Conservation (phyloP, 2,329 filamentous ascomycete genomes). For the Arthrobotrys entomopaga region DNA sequence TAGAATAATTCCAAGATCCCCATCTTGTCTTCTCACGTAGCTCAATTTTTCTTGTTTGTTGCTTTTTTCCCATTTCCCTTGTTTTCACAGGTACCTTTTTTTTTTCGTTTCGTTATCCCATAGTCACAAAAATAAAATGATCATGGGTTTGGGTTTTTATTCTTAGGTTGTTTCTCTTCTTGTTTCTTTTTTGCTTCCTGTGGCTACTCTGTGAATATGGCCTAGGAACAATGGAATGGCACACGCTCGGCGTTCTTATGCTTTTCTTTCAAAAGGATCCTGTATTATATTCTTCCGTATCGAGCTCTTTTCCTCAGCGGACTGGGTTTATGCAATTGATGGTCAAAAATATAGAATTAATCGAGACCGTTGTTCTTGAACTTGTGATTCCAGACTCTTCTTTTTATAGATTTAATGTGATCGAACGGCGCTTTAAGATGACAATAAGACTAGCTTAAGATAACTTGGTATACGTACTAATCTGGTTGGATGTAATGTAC, state of each 20-base stretch:
- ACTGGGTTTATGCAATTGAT: constrained; percentile 1
- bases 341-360: constrained; percentile 16
- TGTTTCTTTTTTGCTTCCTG: background rate
- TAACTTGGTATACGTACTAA: background rate
- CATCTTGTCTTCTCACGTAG: background rate
- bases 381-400: background rate
- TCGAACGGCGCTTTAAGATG: too few relatives aligned
- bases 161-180: background rate
- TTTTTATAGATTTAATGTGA: too few relatives aligned
- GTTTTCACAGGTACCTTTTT: background rate
- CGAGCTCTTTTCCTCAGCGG: constrained; percentile 2
- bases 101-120: background rate
- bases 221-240: background rate
- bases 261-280: constrained; percentile 11
- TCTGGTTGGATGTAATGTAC: background rate
- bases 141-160: background rate
- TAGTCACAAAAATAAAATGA: background rate
- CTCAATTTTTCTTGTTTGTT: background rate
- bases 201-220: constrained; percentile 17
- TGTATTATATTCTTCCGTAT: constrained; percentile 21
- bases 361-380: background rate
- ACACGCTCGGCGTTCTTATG: constrained; percentile 25
- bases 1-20: background rate
- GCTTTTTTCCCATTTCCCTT: constrained; percentile 6
- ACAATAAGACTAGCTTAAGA: too few relatives aligned